Percentiles rank a stretch among this genome's conserved stretches.
These are phyloP conservation scores for Omphalotus olearius DNA, from an alignment of 1,284 basidiomycete genomes.

Conservation along the genomic window DNA sequence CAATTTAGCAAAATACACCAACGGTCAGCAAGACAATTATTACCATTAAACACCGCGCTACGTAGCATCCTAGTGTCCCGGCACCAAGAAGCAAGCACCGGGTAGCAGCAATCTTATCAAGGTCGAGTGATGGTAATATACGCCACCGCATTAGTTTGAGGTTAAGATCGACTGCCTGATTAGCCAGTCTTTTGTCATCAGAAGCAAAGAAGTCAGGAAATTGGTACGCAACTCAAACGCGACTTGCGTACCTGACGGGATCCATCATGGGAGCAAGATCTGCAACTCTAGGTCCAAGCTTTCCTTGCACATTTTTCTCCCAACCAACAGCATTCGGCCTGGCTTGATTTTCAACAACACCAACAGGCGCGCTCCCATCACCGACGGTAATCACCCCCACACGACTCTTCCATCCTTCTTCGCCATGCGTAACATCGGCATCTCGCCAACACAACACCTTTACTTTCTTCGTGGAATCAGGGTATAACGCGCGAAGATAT, in stretches of 20 bases:
- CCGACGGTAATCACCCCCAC: conserved; percentile 46
- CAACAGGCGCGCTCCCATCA: conserved; percentile 17
- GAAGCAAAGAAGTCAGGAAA: background rate
- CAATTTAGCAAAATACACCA: background rate
- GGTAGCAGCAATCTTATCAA: conserved; percentile 82
- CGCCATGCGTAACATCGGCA: conserved; percentile 37
- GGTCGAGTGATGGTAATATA: conserved; percentile 84
- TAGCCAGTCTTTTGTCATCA: conserved; percentile 61
- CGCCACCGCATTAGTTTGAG: conserved; percentile 98
- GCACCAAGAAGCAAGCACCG: conserved; percentile 88
- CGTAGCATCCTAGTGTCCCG: conserved; percentile 96
- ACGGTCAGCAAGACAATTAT: conserved; percentile 14
- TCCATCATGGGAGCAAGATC: conserved; percentile 97
- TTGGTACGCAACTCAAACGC: background rate
- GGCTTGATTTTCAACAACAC: conserved; percentile 12
- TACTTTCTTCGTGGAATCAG: conserved; percentile 44
- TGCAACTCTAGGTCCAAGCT: conserved; percentile 84
- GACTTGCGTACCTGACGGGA: conserved; percentile 55
- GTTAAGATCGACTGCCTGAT: conserved; percentile 96
- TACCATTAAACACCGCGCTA: conserved; percentile 86
- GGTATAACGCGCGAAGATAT: conserved; percentile 63
- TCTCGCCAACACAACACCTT: conserved; percentile 77
- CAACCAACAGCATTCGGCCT: conserved; percentile 81
- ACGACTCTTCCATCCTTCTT: conserved; percentile 55
- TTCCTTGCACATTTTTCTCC: conserved; percentile 84